These are phyloP conservation scores for Neurospora sp. DNA, from an alignment of 495 filamentous ascomycete species.

Conservation along the genomic window DNA sequence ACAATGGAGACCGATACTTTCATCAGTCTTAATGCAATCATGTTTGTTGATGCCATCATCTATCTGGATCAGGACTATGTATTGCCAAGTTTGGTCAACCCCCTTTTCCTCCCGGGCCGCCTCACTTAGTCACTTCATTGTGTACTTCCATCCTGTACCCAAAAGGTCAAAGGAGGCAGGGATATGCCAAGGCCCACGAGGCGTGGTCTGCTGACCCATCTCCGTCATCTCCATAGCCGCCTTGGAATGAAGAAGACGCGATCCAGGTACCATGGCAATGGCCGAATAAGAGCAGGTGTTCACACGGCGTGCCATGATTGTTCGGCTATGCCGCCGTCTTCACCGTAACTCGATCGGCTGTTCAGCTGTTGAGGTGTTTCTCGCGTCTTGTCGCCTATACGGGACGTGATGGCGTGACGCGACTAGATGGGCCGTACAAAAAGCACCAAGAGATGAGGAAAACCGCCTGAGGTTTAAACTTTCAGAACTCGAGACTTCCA, in stretches of 20 bases:
- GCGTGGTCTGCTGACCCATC: neutral
- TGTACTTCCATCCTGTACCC: neutral
- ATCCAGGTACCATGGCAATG: neutral
- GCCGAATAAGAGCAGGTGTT: neutral
- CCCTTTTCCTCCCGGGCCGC: neutral
- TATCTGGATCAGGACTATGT: neutral
- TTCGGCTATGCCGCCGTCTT: neutral
- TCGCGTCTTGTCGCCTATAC: neutral
- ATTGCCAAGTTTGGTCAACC: neutral
- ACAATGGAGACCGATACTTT: neutral
- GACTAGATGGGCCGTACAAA: neutral
- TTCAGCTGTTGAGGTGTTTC: neutral
- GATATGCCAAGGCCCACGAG: neutral
- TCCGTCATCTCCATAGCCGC: neutral
- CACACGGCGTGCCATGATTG: neutral
- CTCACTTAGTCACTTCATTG: neutral
- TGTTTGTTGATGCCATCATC: neutral
- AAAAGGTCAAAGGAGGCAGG: neutral
- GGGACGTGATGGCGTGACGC: neutral
- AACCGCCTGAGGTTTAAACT: neutral
- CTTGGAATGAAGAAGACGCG: neutral
- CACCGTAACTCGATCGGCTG: neutral
- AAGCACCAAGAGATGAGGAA: neutral
- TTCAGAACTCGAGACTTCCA: rapidly evolving
- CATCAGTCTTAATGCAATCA: neutral